phyloP scores from a whole-genome alignment of 768 basidiomycete genomes.

The Lactarius tabidus region DNA sequence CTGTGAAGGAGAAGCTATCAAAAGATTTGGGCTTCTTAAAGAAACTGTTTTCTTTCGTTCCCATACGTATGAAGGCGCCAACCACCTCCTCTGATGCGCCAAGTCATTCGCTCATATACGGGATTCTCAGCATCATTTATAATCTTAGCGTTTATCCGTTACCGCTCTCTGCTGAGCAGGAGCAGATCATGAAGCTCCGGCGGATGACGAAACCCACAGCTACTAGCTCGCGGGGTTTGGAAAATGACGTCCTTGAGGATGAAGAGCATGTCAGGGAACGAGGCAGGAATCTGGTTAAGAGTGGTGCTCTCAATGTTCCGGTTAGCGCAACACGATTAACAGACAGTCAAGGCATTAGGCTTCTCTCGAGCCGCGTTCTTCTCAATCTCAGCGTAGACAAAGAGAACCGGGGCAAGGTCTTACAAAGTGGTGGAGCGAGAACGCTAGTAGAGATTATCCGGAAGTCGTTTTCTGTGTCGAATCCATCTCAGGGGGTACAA shows the following conservation, averaged over 20 bases:
- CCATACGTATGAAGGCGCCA: constrained; percentile 24
- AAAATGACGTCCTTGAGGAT: constrained; percentile 46
- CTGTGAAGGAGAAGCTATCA: constrained; percentile 57
- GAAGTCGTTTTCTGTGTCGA: constrained; percentile 37
- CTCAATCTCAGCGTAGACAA: constrained; percentile 74
- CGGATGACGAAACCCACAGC: constrained; percentile 54
- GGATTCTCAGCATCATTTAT: constrained; percentile 66
- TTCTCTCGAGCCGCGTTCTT: constrained; percentile 55
- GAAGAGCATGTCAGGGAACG: constrained; percentile 62
- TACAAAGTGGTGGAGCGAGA: constrained; percentile 77
- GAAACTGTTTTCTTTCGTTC: constrained; percentile 35
- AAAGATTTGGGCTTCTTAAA: constrained; percentile 48
- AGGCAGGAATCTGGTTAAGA: constrained; percentile 51
- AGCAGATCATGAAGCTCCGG: constrained; percentile 74
- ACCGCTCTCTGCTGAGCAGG: constrained; percentile 72
- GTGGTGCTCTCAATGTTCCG: constrained; percentile 64
- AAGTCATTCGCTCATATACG: constrained; percentile 64
- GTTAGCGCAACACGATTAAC: constrained; percentile 48
- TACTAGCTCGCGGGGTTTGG: constrained; percentile 18
- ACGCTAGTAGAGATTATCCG: constrained; percentile 56
- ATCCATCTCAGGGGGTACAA: constrained; percentile 27
- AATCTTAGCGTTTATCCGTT: constrained; percentile 74
- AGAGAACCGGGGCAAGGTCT: constrained; percentile 67
- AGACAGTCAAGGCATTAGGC: constrained; percentile 63
- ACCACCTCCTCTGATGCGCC: constrained; percentile 27